These are phyloP conservation scores for Crithidia mellificae DNA, from an alignment of 208 protist species.

Conservation along the genomic window DNA sequence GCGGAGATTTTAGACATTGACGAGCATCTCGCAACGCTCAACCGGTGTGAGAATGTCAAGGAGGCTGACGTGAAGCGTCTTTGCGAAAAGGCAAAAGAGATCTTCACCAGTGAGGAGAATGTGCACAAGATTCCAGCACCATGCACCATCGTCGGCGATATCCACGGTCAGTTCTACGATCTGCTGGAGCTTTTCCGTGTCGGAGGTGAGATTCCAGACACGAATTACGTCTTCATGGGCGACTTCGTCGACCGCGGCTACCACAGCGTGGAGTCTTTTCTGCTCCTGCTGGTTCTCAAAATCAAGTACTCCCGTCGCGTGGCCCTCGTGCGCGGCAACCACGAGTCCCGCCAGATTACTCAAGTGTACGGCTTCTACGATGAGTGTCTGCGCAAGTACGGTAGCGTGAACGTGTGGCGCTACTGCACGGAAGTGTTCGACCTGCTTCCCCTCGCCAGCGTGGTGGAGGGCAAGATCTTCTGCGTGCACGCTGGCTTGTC, in stretches of 20 bases:
- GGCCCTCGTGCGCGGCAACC: slow-evolving; percentile 96
- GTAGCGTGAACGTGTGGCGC: slow-evolving; percentile 99
- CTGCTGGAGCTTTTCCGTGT: slow-evolving; percentile 97
- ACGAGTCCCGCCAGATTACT: slow-evolving; percentile 96
- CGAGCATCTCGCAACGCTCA: slow-evolving; percentile 96
- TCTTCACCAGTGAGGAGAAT: slow-evolving; percentile 88
- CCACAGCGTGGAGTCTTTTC: slow-evolving; percentile 98
- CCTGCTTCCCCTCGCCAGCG: slow-evolving; percentile 97
- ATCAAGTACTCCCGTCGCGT: slow-evolving; percentile 96
- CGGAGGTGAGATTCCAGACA: slow-evolving; percentile 95
- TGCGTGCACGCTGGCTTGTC: slow-evolving; percentile 99
- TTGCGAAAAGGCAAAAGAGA: slow-evolving; percentile 80
- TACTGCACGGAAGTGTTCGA: slow-evolving; percentile 99
- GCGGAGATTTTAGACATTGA: slow-evolving; percentile 89
- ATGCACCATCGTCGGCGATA: slow-evolving; percentile 94
- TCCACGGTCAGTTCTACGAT: slow-evolving; percentile 97
- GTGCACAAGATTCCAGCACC: slow-evolving; percentile 91
- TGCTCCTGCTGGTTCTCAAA: slow-evolving; percentile 98
- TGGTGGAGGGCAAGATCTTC: slow-evolving; percentile 98
- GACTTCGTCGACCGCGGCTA: slow-evolving; percentile 99
- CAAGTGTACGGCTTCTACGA: slow-evolving; percentile 99
- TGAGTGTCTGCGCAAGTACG: slow-evolving; percentile 99
- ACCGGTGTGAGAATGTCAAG: slow-evolving; percentile 93
- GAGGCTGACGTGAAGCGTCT: slow-evolving; percentile 92
- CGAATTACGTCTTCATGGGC: slow-evolving; percentile 98